Conservation (phyloP, 805 yeast genomes). For the Wickerhamiella kazuoi region DNA sequence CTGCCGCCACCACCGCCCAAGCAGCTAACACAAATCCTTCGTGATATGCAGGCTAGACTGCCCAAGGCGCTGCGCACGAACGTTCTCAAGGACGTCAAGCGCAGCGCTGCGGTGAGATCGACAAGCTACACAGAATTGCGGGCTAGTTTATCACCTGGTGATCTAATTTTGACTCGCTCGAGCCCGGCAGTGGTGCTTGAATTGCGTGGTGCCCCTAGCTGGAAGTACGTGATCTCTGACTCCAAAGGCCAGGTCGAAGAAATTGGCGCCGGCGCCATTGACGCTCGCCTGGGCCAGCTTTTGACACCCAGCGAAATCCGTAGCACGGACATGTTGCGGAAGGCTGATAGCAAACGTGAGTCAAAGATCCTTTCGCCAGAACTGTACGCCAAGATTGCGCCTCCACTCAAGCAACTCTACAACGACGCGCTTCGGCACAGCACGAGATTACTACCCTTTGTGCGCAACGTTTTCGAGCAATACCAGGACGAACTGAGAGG, state of each 20-base stretch:
- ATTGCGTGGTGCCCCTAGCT: neutral
- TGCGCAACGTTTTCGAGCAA: neutral
- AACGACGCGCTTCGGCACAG: neutral
- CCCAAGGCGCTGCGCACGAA: neutral
- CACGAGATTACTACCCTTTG: neutral
- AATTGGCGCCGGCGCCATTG: neutral
- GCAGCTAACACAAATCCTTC: no score
- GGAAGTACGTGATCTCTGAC: conserved; percentile 1
- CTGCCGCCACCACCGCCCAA: no score
- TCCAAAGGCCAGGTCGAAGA: conserved; percentile 1
- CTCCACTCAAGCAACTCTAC: neutral
- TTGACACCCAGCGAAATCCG: neutral
- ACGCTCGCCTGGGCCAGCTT: neutral
- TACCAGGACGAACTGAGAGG: neutral
- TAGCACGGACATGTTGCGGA: no score
- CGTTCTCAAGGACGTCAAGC: neutral
- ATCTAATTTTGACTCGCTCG: conserved; percentile 1
- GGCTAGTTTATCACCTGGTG: conserved; percentile 1
- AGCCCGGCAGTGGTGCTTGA: neutral
- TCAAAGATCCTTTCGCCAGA: neutral
- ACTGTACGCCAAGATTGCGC: neutral
- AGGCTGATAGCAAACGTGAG: no score
- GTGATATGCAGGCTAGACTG: neutral
- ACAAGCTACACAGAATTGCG: neutral
- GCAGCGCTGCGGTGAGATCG: neutral